Percentiles rank a stretch among this genome's conserved stretches.
Evolutionary conservation across 2,329 filamentous ascomycete genomes (phyloP).

Genomic region (Sporothrix pallida): DNA sequence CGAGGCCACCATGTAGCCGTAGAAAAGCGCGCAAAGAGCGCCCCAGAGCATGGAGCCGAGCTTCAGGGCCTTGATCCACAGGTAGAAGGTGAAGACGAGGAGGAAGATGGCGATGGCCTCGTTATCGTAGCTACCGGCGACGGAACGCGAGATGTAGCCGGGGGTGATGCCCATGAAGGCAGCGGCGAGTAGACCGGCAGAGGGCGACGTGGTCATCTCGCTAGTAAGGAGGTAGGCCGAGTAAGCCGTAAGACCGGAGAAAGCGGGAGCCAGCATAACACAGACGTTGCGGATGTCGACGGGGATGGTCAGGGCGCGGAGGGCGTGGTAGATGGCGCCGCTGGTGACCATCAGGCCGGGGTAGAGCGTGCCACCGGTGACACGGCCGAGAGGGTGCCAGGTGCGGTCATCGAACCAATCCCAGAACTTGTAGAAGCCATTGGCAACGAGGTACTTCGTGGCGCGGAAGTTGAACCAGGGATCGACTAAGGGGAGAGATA

Average conservation of each 20-base stretch:
- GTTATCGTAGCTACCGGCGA: constrained; percentile 96
- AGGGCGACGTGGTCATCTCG: constrained; percentile 95
- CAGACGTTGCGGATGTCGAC: constrained; percentile 99
- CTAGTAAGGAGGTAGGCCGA: constrained; percentile 94
- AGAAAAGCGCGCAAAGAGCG: constrained; percentile 90
- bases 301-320: constrained; percentile 85
- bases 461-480: constrained; percentile 99
- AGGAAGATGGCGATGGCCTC: constrained; percentile 99
- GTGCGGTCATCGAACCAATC: constrained; percentile 99
- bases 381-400: constrained; percentile 98
- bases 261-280: constrained; percentile 91
- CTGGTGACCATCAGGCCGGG: constrained; percentile 99
- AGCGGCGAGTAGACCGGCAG: constrained; percentile 91
- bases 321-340: constrained; percentile 92
- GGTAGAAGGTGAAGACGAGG: constrained; percentile 95
- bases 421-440: constrained; percentile 99
- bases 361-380: constrained; percentile 98
- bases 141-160: constrained; percentile 96
- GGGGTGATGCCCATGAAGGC: constrained; percentile 97
- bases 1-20: constrained; percentile 99
- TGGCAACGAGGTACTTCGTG: constrained; percentile 93
- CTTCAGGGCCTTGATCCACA: constrained; percentile 99
- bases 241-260: constrained; percentile 90
- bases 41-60: constrained; percentile 96
- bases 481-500: constrained; percentile 70